Percentiles rank a stretch among this genome's conserved stretches.
phyloP scores from a whole-genome alignment of 768 basidiomycete genomes.

The Lentinula raphanica region DNA sequence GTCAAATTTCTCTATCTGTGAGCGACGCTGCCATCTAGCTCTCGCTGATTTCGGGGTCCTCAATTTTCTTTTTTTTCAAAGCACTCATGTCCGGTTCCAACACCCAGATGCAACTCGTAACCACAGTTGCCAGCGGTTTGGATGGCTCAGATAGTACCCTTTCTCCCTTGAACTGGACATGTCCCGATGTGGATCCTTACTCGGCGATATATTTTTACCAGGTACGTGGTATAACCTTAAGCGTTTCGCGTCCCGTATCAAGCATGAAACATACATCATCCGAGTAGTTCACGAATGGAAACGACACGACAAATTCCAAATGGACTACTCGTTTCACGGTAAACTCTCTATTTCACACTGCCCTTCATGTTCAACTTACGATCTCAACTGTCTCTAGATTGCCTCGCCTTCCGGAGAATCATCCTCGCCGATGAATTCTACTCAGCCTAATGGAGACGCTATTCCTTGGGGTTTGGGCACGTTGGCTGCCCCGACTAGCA shows the following conservation, averaged over 20 bases:
- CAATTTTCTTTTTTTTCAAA: constrained; percentile 5
- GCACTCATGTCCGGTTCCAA: constrained; percentile 37
- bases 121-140: constrained; percentile 21
- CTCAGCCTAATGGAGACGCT: constrained; percentile 29
- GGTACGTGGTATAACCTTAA: no score
- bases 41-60: no score
- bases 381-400: constrained; percentile 15
- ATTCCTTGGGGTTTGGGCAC: constrained; percentile 33
- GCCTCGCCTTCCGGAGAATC: constrained; percentile 24
- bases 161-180: constrained; percentile 30
- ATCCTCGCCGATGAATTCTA: constrained; percentile 20
- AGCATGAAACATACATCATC: neutral
- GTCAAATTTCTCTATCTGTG: constrained; percentile 34
- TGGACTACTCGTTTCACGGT: constrained; percentile 37
- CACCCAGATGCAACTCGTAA: constrained; percentile 27
- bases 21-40: neutral
- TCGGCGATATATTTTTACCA: constrained; percentile 37
- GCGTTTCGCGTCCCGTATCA: neutral
- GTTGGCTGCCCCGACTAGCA: neutral
- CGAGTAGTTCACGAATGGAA: constrained; percentile 25
- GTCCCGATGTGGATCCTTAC: constrained; percentile 31
- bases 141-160: constrained; percentile 24
- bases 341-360: neutral
- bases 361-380: neutral
- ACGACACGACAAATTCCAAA: constrained; percentile 14